Conservation (phyloP, 108 stramenopile genomes). For the Bacterosira constricta region DNA sequence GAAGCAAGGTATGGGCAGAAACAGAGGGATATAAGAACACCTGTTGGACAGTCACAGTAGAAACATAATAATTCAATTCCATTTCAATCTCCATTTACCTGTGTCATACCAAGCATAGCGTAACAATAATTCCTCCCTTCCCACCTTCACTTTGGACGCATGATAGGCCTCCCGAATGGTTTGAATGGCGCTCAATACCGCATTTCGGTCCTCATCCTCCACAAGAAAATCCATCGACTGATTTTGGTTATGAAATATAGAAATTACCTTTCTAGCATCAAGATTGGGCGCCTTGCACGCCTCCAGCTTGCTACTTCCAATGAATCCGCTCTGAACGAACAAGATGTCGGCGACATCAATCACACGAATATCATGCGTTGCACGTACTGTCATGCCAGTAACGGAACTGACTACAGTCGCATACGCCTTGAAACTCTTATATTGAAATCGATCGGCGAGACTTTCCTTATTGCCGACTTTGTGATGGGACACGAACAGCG, state of each 20-base stretch:
- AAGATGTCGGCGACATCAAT: constrained; percentile 75
- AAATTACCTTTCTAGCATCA: constrained; percentile 43
- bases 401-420: constrained; percentile 11
- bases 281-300: constrained; percentile 18
- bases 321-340: constrained; percentile 56
- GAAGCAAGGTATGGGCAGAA: too few species aligned
- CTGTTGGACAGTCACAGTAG: too few species aligned
- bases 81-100: constrained; percentile 1
- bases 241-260: constrained; percentile 60
- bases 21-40: too few species aligned
- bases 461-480: constrained; percentile 20
- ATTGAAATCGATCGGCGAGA: constrained; percentile 7
- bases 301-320: constrained; percentile 68
- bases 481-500: constrained; percentile 65
- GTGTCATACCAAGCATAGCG: constrained; percentile 80
- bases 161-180: constrained; percentile 52
- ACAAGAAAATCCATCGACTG: constrained; percentile 52
- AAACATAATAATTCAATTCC: too few species aligned
- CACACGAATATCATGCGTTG: constrained; percentile 49
- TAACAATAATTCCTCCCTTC: constrained; percentile 60
- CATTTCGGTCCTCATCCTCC: constrained; percentile 41
- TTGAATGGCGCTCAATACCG: constrained; percentile 47
- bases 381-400: constrained; percentile 7
- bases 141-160: constrained; percentile 21
- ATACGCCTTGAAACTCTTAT: constrained; percentile 18